These are phyloP conservation scores for Lavandula angustifolia DNA, from an alignment of 257 asterid genomes.

Conservation along the genomic window DNA sequence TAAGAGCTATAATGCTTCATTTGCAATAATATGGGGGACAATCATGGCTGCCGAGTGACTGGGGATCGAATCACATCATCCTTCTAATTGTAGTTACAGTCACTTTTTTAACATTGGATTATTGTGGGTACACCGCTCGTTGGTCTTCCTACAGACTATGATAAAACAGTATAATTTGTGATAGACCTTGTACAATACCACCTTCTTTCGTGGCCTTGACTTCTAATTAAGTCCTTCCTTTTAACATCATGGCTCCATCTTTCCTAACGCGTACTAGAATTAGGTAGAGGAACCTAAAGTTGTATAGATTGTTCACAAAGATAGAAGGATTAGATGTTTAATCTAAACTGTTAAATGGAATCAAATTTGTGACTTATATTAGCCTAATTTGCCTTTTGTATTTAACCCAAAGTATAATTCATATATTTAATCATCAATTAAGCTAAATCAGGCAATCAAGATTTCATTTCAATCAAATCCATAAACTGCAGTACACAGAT, in stretches of 20 bases:
- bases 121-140: background rate
- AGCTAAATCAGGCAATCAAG: too few relatives aligned
- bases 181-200: constrained; percentile 1
- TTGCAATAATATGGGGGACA: background rate
- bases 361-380: too few relatives aligned
- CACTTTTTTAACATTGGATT: background rate
- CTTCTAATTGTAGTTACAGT: constrained; percentile 18
- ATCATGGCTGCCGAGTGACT: constrained; percentile 5
- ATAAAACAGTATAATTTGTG: background rate
- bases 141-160: background rate
- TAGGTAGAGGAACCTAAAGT: too few relatives aligned
- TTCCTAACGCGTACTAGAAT: too few relatives aligned
- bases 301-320: too few relatives aligned
- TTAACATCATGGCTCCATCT: constrained; percentile 92
- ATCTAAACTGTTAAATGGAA: too few relatives aligned
- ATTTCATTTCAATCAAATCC: too few relatives aligned
- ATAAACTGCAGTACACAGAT: too few relatives aligned
- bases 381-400: too few relatives aligned
- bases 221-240: background rate
- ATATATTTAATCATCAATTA: too few relatives aligned
- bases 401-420: too few relatives aligned
- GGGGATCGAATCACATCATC: constrained; percentile 2
- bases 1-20: constrained; percentile 3
- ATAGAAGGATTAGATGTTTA: too few relatives aligned
- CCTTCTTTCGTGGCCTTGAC: constrained; percentile 2